Evolutionary conservation across 352 stramenopile species (phyloP).

Genomic region (Globisporangium yorkense): DNA sequence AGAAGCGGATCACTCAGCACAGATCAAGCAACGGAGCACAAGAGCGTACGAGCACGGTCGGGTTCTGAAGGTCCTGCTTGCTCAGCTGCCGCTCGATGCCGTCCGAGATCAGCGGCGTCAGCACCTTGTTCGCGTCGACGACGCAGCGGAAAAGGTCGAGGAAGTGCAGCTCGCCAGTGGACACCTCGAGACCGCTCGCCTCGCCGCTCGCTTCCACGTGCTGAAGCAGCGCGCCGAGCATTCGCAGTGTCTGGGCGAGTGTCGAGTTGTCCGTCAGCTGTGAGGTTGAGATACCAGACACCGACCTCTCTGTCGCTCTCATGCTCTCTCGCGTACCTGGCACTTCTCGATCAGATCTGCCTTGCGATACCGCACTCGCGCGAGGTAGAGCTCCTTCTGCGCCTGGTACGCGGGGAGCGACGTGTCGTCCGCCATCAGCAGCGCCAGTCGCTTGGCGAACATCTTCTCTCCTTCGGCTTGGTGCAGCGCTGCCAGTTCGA

Average conservation of each 20-base stretch:
- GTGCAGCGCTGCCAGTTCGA: slow-evolving; percentile 29
- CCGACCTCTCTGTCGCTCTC: too few relatives aligned
- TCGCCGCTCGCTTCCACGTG: slow-evolving; percentile 38
- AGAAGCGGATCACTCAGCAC: background rate
- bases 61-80: slow-evolving; percentile 31
- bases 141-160: slow-evolving; percentile 64
- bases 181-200: slow-evolving; percentile 36
- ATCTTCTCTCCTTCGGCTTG: slow-evolving; percentile 61
- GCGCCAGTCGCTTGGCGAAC: slow-evolving; percentile 43
- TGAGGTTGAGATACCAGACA: too few relatives aligned
- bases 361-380: slow-evolving; percentile 51
- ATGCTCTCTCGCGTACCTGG: slow-evolving; percentile 15
- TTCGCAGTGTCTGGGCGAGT: slow-evolving; percentile 30
- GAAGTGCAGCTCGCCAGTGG: slow-evolving; percentile 52
- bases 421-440: slow-evolving; percentile 48
- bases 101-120: slow-evolving; percentile 53
- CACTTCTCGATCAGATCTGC: slow-evolving; percentile 52
- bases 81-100: slow-evolving; percentile 42
- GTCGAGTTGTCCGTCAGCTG: too few relatives aligned
- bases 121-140: slow-evolving; percentile 55
- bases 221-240: slow-evolving; percentile 41
- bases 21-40: too few relatives aligned
- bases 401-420: slow-evolving; percentile 48
- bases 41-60: slow-evolving; percentile 33
- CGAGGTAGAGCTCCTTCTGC: slow-evolving; percentile 50